Conservation (phyloP, 768 basidiomycete genomes). For the Asterophora parasitica region DNA sequence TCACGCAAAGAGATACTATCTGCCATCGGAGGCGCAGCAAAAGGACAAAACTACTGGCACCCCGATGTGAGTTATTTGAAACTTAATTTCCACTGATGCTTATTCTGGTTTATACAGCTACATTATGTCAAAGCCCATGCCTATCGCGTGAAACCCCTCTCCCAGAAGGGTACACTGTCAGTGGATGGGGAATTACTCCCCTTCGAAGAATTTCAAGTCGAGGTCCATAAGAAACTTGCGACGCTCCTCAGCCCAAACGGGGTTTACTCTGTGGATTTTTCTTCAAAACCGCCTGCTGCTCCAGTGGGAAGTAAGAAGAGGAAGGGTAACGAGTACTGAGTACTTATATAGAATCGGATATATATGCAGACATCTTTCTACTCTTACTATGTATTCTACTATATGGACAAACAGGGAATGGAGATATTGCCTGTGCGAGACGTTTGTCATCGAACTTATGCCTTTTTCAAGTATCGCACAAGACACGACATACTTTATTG, state of each 20-base stretch:
- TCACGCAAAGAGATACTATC: constrained; percentile 47
- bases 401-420: no score
- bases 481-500: no score
- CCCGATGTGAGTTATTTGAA: constrained; percentile 39
- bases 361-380: not conserved
- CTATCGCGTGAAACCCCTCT: constrained; percentile 64
- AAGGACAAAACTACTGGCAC: constrained; percentile 60
- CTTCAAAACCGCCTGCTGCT: not conserved
- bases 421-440: no score
- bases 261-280: constrained; percentile 54
- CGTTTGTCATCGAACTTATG: no score
- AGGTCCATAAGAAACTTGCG: constrained; percentile 64
- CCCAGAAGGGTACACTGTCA: constrained; percentile 49
- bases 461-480: no score
- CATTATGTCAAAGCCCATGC: constrained; percentile 71
- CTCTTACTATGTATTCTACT: no score
- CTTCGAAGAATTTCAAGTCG: constrained; percentile 71
- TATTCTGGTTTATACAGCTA: constrained; percentile 34
- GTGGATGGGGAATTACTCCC: constrained; percentile 80
- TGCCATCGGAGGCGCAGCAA: constrained; percentile 55
- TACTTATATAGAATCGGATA: not conserved
- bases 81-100: no score
- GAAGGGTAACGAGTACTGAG: constrained; percentile 5
- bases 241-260: constrained; percentile 63
- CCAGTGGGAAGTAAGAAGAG: constrained; percentile 2